Base-by-base conservation (phyloP, 805 yeast genomes). In the Zygotorulaspora chibaensis region DNA sequence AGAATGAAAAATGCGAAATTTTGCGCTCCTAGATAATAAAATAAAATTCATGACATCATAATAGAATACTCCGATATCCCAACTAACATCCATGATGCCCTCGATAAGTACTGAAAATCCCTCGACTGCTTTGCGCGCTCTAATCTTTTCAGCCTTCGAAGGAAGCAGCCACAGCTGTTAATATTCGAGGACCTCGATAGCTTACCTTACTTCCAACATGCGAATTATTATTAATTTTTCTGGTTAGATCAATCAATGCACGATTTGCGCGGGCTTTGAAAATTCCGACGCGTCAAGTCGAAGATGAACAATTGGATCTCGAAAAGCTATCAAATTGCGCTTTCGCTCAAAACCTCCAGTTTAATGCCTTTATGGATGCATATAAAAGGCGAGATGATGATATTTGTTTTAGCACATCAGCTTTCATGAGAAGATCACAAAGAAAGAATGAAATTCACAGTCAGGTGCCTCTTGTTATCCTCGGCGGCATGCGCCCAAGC, bases 401-500 rank as follows among this genome's bases (percentile, higher is more conserved):
- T 31, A 3, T 31, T 1, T n/a, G 12, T 11, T 15, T n/a, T 11
- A 9, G 35, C 9, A 30, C 35, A 11, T n/a, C 2, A n/a, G 16
- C 6, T n/a, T 31, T n/a, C 3, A 9, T 30, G 10, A 30, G 13
- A 8, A 30, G 35, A 11, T n/a, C n/a, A n/a, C n/a, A 30, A 11
- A 30, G 13, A 8, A 16, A 40, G 25, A 3, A 40, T 40, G 43
- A 40, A 30, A 40, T 20, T 40, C 43, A 12, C 23, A 8, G 30
- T 20, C 27, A 33, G 37, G 12, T 12, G 17, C 37, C 20, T 40
- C 37, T 18, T 40, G 23, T 16, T 40, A 40, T 17, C 43, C 12
- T 40, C 43, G 23, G 43, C 43, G 20, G 43, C 43, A 20, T 31
- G 17, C 37, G 26, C 23, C 31, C 18, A 33, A 40, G 43, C 43